phyloP scores from a whole-genome alignment of 2,329 filamentous ascomycete genomes.

The Cladosporium sp. region DNA sequence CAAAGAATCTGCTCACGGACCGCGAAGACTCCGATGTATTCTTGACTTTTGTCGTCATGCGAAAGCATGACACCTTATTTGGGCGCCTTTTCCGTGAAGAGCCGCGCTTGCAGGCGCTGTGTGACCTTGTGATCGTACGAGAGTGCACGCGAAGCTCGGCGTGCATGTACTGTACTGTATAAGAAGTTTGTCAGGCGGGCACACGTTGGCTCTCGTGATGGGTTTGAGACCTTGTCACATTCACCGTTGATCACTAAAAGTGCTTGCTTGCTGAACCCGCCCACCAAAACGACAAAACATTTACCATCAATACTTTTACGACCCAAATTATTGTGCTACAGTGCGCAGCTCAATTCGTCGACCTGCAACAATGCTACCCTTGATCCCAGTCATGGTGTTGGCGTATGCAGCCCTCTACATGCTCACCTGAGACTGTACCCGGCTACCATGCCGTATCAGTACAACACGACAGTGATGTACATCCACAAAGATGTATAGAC shows the following conservation, averaged over 20 bases:
- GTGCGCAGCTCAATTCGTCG: not conserved
- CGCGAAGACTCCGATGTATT: not conserved
- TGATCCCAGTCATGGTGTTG: slow-evolving; percentile 16
- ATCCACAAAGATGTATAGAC: too few relatives aligned
- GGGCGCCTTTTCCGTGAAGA: not conserved
- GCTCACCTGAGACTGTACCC: slow-evolving; percentile 11
- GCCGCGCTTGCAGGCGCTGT: not conserved
- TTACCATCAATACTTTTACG: not conserved
- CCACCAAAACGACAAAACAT: not conserved
- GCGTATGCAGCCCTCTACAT: slow-evolving; percentile 17
- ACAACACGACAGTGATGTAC: too few relatives aligned
- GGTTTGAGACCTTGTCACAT: not conserved
- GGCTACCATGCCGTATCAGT: too few relatives aligned
- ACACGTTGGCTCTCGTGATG: not conserved
- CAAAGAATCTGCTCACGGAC: not conserved
- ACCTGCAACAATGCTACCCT: slow-evolving; percentile 8
- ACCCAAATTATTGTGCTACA: not conserved
- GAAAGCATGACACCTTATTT: not conserved
- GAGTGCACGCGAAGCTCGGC: not conserved
- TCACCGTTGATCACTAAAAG: not conserved
- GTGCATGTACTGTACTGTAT: not conserved
- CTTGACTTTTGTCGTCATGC: not conserved
- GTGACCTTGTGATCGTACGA: slow-evolving; percentile 1
- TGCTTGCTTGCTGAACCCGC: not conserved
- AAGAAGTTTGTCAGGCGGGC: not conserved